Evolutionary conservation across 768 basidiomycete genomes (phyloP).

Genomic region (Hericium erinaceus): DNA sequence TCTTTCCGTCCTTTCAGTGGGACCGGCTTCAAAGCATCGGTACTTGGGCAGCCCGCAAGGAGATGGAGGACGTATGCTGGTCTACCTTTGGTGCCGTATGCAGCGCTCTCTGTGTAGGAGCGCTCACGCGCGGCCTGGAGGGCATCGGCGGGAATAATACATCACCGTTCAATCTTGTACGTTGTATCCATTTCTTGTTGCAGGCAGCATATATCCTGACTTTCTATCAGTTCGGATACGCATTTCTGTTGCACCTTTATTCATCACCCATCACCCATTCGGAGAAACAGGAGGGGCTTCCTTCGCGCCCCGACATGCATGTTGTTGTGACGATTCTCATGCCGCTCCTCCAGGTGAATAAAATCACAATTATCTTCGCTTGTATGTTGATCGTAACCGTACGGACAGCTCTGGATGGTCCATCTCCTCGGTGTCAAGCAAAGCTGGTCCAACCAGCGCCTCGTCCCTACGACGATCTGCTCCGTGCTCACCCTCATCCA

Average conservation of each 20-base stretch:
- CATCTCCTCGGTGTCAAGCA: constrained; percentile 60
- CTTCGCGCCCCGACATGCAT: constrained; percentile 64
- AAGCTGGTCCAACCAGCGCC: constrained; percentile 54
- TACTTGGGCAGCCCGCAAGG: constrained; percentile 36
- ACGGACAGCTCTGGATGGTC: constrained; percentile 44
- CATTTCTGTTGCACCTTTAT: constrained; percentile 68
- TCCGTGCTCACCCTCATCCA: constrained; percentile 53
- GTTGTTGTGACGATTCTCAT: constrained; percentile 63
- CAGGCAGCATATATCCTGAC: neutral
- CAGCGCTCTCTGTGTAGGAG: constrained; percentile 52
- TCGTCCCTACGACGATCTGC: constrained; percentile 57
- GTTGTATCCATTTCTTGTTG: constrained; percentile 17
- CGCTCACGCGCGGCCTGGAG: constrained; percentile 59
- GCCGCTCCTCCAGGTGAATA: constrained; percentile 68
- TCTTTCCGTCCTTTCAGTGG: constrained; percentile 27
- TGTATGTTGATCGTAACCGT: neutral
- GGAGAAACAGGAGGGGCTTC: constrained; percentile 31
- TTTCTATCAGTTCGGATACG: constrained; percentile 54
- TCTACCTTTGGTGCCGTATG: constrained; percentile 62
- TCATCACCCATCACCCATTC: constrained; percentile 53
- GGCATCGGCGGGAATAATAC: constrained; percentile 42
- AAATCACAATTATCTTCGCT: too few species aligned
- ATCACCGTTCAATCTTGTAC: constrained; percentile 64
- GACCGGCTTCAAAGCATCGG: constrained; percentile 28
- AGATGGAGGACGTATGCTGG: constrained; percentile 66